Base-by-base conservation (phyloP, 495 filamentous ascomycete genomes). In the Barbatosphaeria neglecta region DNA sequence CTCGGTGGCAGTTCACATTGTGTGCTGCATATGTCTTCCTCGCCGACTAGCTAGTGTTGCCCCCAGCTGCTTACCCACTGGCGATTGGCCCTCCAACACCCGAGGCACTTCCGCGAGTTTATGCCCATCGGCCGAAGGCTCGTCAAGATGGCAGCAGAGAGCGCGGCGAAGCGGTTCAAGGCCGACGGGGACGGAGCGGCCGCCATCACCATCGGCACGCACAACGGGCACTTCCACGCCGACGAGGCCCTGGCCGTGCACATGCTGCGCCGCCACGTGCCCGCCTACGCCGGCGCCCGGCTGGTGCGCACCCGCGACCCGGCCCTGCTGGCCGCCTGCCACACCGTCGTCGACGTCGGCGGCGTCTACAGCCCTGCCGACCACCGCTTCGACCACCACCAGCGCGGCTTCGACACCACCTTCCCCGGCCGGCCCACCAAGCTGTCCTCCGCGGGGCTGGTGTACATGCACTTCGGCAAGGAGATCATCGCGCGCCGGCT, bases 221-320 rank as follows among this genome's bases (percentile, higher is more conserved):
- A 95, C 74, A 95, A 83, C 68, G 92, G 92, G 46, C 87, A 95
- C 67, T 98, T 98, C 76, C 92, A 98, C 70, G 93, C 92, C 64
- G 92, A 98, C 62, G 92, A 98, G 70, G 92, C 92, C 49, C 81
- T 98, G n/a, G 92, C 92, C 44, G 89, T 97, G 48, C 86, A 92
- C 72, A 86, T 98, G 70, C 85, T 98, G 53, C 88, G 87, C 42
- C 78, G 86, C 19, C 60, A 65, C 50, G 78, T 97, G 35, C 93
- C 92, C 22, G 69, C 78, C 19, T 98, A 96, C 73, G 57, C 74
- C 37, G 61, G 71, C 51, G 83, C 85, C 10, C 60, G 73, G n/a
- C 83, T 98, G 3, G 64, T 94, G 24, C 87, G 92, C 44, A 92
- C 88, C 27, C 84, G 92, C 46, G 88, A 97, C 63, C 83, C 87